A percentile compares a stretch with the other conserved stretches of the same genome.
phyloP scores from a whole-genome alignment of 768 basidiomycete species.

The Lentinula detonsa region DNA sequence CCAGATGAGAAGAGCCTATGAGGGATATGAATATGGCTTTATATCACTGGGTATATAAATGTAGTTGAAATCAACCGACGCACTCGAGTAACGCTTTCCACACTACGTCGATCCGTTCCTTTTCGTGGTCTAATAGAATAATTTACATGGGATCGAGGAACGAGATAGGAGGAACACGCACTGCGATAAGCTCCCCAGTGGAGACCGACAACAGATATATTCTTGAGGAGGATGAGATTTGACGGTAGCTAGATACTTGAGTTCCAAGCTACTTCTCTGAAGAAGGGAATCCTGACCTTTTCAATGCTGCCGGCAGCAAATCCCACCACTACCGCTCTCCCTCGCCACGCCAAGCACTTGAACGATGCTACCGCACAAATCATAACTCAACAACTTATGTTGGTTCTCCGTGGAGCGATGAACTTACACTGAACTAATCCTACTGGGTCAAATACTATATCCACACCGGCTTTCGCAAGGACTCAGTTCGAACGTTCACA shows the following conservation, averaged over 20 bases:
- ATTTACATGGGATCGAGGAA: neutral
- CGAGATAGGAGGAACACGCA: conserved; percentile 26
- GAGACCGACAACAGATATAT: conserved; percentile 76
- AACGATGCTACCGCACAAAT: conserved; percentile 54
- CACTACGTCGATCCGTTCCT: neutral
- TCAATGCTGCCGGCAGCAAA: conserved; percentile 85
- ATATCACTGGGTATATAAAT: neutral
- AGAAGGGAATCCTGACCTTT: conserved; percentile 42
- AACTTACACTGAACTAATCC: conserved; percentile 62
- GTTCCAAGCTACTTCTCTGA: too few species aligned
- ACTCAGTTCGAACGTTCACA: too few species aligned
- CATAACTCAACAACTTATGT: neutral
- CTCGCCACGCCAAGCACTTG: conserved; percentile 95
- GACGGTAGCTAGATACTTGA: conserved; percentile 60
- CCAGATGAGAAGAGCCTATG: conserved; percentile 63
- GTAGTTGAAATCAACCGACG: neutral
- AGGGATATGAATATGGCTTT: conserved; percentile 5
- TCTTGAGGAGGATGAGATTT: conserved; percentile 79
- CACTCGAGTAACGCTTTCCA: conserved; percentile 3
- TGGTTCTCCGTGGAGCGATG: neutral
- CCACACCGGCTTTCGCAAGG: neutral
- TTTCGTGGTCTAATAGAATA: neutral
- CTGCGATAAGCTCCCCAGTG: conserved; percentile 82
- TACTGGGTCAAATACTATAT: conserved; percentile 80
- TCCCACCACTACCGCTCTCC: conserved; percentile 88